phyloP scores from a whole-genome alignment of 2,329 filamentous ascomycete species.

The Hypoxylon sp. region DNA sequence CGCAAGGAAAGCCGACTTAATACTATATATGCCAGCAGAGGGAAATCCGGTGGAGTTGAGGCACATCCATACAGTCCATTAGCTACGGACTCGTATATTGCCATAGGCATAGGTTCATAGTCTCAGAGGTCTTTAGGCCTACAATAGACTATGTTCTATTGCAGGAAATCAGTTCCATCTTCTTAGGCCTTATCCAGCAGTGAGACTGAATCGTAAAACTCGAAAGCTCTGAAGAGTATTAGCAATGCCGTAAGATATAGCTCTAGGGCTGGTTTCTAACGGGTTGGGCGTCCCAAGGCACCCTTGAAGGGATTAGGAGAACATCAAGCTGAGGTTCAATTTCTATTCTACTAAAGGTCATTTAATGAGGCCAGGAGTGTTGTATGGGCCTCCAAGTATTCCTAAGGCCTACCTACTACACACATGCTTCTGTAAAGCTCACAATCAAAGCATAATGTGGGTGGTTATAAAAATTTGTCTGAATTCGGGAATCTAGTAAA shows the following conservation, averaged over 20 bases:
- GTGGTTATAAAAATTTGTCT: not conserved
- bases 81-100: not conserved
- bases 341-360: not conserved
- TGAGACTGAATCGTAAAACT: not conserved
- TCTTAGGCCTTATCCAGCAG: not conserved
- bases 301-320: too few species aligned
- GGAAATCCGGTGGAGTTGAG: too few species aligned
- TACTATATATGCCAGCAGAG: too few species aligned
- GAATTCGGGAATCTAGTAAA: not conserved
- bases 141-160: not conserved
- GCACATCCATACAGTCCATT: not conserved
- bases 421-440: not conserved
- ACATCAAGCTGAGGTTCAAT: not conserved
- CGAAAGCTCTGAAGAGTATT: not conserved
- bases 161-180: not conserved
- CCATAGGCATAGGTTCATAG: not conserved
- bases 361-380: not conserved
- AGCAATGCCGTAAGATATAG: not conserved
- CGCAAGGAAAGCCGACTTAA: not conserved
- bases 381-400: too few species aligned
- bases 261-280: not conserved
- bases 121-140: not conserved
- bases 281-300: not conserved
- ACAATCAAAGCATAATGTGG: too few species aligned
- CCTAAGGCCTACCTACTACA: too few species aligned